phyloP scores from a whole-genome alignment of 371 early-diverging fungal genomes.

The Nematocida sp. region DNA sequence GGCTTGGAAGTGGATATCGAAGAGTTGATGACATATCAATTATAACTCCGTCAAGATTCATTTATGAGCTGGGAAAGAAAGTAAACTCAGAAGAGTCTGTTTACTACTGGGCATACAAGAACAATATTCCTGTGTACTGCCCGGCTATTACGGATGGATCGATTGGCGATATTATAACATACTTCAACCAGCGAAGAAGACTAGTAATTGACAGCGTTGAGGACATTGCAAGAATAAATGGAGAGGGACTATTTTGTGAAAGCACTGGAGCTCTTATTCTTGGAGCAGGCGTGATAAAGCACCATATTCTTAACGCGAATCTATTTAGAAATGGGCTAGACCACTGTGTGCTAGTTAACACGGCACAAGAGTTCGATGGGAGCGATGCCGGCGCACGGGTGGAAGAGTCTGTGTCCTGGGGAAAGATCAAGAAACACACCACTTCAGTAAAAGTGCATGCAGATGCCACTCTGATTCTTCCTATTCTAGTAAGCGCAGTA shows the following conservation, averaged over 20 bases:
- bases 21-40: constrained; percentile 68
- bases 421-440: constrained; percentile 85
- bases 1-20: constrained; percentile 23
- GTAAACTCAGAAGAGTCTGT: constrained; percentile 86
- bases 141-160: constrained; percentile 97
- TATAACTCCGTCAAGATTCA: constrained; percentile 89
- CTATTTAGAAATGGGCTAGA: constrained; percentile 94
- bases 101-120: constrained; percentile 87
- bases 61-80: constrained; percentile 85
- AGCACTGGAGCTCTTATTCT: constrained; percentile 93
- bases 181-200: constrained; percentile 76
- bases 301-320: constrained; percentile 98
- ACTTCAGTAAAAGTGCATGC: constrained; percentile 85
- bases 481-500: constrained; percentile 60
- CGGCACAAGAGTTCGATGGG: constrained; percentile 96
- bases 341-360: constrained; percentile 93
- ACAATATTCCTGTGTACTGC: constrained; percentile 93
- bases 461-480: constrained; percentile 88
- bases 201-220: constrained; percentile 87
- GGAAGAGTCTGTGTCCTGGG: constrained; percentile 98
- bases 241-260: constrained; percentile 82
- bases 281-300: constrained; percentile 96
- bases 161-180: constrained; percentile 93
- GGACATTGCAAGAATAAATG: constrained; percentile 88
- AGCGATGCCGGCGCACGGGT: constrained; percentile 96